A percentile compares a stretch with the other conserved stretches of the same genome.
Conservation (phyloP, 192 early-diverging fungal genomes). For the Coemansia sp. region DNA sequence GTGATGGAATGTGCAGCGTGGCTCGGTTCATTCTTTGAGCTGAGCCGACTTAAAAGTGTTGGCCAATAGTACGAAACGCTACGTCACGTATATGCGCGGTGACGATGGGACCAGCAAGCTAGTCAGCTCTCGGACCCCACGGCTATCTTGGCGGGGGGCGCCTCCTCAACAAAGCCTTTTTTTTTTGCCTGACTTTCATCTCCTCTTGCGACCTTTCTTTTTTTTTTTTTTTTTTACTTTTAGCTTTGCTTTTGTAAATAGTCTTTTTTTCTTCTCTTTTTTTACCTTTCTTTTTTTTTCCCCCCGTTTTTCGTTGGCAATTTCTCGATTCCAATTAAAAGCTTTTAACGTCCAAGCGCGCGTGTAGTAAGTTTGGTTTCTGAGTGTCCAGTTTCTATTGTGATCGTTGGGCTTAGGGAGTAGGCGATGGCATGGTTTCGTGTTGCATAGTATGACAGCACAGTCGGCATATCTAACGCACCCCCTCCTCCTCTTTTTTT, state of each 20-base stretch:
- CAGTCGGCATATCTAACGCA: background rate
- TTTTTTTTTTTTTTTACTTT: background rate
- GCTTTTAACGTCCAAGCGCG: background rate
- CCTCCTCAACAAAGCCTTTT: background rate
- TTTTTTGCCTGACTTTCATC: background rate
- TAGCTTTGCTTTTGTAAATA: background rate
- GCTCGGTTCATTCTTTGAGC: slow-evolving; percentile 1
- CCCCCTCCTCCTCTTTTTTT: background rate
- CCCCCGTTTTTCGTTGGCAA: background rate
- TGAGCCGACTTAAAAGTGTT: background rate
- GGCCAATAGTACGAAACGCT: background rate
- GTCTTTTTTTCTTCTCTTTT: background rate
- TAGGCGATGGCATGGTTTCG: background rate
- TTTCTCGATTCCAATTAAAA: background rate
- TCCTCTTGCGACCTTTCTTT: background rate
- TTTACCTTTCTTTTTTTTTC: background rate
- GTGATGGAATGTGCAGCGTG: background rate
- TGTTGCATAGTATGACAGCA: too few species aligned
- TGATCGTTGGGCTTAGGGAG: background rate
- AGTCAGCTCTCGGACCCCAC: background rate
- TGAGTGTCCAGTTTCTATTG: background rate
- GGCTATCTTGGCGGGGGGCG: background rate
- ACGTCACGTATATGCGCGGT: slow-evolving; percentile 3
- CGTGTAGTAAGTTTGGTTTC: slow-evolving; percentile 2
- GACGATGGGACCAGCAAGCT: background rate